Base-by-base conservation (phyloP, 1,284 basidiomycete genomes). In the Ceratorhiza oryzae-sativae region DNA sequence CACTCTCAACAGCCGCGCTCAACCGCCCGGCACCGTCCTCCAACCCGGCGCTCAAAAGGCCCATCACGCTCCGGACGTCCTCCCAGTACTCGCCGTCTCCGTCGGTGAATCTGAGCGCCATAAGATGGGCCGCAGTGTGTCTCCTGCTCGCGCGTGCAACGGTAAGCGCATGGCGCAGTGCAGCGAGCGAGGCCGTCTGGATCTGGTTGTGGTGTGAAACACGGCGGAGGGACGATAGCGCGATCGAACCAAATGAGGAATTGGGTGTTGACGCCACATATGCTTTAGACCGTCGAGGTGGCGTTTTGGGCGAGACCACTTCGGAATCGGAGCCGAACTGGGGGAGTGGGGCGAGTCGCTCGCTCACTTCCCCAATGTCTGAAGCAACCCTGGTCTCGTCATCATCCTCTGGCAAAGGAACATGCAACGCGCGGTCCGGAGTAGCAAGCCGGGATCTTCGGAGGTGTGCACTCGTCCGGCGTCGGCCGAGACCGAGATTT, bases 21-120 rank as follows among this genome's bases (percentile, higher is more conserved):
- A 93, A 82, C 27, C 87, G 81, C 10, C 86, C 81, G 10, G 87
- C 83, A 1, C 88, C 85, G 76, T 92, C 90, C 2, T 83, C 82
- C 49, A 93, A 82, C 4, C 90, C 85, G 42, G 83, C 87, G 1
- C 87, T 87, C 71, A 93, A 79, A 3, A 93, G 78, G 5, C 83
- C 83, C 83, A 91, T 88, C 36, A 93, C 86, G 45, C 87, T 87
- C 25, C 88, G 84, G 36, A 91, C 90, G 76, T 92, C 88, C 75
- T 92, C 91, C 91, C 91, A 93, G 76, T 93, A 93, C 74, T 89
- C 88, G 74, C 90, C 89, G 23, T 73, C 72, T 53, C 75, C 75
- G 30, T 73, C 71, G 27, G 55, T 82, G 77, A 93, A 93, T 3
- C 91, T 84, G 42, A 93, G 79, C 3, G 91, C 91, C 1, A 93